Conservation (phyloP, 2,329 filamentous ascomycete genomes). For the Knufia petricola region DNA sequence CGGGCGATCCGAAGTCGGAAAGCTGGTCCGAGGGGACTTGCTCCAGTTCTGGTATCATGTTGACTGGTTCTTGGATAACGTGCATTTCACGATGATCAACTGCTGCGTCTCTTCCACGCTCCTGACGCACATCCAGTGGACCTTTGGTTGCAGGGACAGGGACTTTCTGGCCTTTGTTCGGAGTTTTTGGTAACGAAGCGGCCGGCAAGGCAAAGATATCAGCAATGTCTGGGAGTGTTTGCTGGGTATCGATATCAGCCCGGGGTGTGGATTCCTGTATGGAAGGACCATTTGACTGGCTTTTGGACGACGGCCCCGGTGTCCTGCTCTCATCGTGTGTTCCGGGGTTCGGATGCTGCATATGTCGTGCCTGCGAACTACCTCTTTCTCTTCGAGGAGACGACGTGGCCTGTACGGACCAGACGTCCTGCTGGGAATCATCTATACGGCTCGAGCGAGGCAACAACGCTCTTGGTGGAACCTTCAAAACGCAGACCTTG, state of each 20-base stretch:
- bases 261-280: not conserved
- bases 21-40: constrained; percentile 4
- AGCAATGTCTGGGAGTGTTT: not conserved
- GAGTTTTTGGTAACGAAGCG: not conserved
- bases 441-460: constrained; percentile 11
- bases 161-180: not conserved
- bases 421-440: constrained; percentile 16
- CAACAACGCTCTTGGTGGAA: constrained; percentile 10
- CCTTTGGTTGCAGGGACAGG: not conserved
- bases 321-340: not conserved
- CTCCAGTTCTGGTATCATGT: not conserved
- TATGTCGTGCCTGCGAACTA: not conserved
- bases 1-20: constrained; percentile 17
- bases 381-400: constrained; percentile 10
- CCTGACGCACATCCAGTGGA: too few species aligned
- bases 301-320: not conserved
- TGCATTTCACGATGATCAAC: not conserved
- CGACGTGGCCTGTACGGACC: constrained; percentile 19
- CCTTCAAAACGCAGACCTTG: constrained; percentile 17
- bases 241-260: not conserved
- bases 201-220: not conserved
- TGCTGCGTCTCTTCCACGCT: too few species aligned
- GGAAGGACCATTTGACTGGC: not conserved
- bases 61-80: not conserved
- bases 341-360: not conserved